These are phyloP conservation scores for Alternaria ventricosa DNA, from an alignment of 2,329 filamentous ascomycete species.

Conservation along the genomic window DNA sequence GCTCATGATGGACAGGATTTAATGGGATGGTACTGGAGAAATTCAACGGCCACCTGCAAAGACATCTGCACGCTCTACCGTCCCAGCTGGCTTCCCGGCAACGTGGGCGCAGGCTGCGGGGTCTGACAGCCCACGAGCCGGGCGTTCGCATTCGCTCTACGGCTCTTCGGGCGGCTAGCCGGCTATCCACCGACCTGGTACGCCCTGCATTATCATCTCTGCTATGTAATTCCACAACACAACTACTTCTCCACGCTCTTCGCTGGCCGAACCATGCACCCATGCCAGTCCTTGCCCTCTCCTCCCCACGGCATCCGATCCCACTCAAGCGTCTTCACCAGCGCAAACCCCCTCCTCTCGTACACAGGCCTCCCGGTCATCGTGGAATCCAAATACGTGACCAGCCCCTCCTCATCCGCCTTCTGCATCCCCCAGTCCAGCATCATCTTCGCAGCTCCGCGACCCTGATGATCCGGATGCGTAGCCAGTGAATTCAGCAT, in stretches of 20 bases:
- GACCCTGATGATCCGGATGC: slow-evolving; percentile 49
- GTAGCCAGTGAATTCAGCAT: slow-evolving; percentile 44
- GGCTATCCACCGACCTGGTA: slow-evolving; percentile 8
- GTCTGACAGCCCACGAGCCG: neutral
- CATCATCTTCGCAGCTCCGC: slow-evolving; percentile 48
- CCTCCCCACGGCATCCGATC: slow-evolving; percentile 37
- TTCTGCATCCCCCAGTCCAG: slow-evolving; percentile 49
- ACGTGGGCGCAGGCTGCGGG: slow-evolving; percentile 2
- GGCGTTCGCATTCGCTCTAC: slow-evolving; percentile 1
- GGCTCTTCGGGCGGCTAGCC: slow-evolving; percentile 5
- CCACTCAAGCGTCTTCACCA: slow-evolving; percentile 28
- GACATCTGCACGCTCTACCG: neutral
- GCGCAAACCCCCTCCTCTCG: slow-evolving; percentile 38
- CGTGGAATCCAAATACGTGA: slow-evolving; percentile 51
- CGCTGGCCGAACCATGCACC: slow-evolving; percentile 28
- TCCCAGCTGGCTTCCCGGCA: slow-evolving; percentile 5
- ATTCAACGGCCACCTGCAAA: neutral
- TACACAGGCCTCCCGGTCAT: slow-evolving; percentile 49
- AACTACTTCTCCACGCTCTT: neutral
- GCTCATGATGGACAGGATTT: neutral
- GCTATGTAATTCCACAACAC: neutral
- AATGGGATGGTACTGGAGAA: neutral
- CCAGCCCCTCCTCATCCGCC: slow-evolving; percentile 49
- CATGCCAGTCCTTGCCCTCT: slow-evolving; percentile 41
- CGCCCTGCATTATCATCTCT: neutral